Conservation (phyloP, 1,139 yeast genomes). For the Yamadazyma triangularis region DNA sequence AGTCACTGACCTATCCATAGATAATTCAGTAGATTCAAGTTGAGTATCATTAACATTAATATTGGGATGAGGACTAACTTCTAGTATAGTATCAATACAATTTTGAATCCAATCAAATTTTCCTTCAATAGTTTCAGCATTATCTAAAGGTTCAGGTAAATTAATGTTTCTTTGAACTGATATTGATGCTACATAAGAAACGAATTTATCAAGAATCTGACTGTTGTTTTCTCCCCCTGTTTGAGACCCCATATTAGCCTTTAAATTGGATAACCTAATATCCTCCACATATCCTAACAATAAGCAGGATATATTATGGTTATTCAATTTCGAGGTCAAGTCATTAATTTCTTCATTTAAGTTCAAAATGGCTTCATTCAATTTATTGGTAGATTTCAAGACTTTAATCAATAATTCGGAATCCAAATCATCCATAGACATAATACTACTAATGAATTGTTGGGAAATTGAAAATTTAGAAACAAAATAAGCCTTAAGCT, state of each 20-base stretch:
- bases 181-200: conserved; percentile 49
- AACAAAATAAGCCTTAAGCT: conserved; percentile 27
- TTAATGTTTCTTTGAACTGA: conserved; percentile 49
- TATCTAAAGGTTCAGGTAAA: conserved; percentile 33
- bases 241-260: conserved; percentile 1
- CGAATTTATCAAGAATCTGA: conserved; percentile 38
- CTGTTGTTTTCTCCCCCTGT: conserved; percentile 1
- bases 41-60: neutral
- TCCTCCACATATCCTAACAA: conserved; percentile 46
- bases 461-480: conserved; percentile 31
- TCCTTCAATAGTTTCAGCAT: conserved; percentile 23
- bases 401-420: conserved; percentile 25
- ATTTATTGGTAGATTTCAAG: conserved; percentile 28
- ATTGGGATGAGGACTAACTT: conserved; percentile 1
- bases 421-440: conserved; percentile 23
- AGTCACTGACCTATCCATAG: conserved; percentile 6
- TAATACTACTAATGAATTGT: conserved; percentile 29
- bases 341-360: conserved; percentile 29
- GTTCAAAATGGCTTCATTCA: conserved; percentile 28
- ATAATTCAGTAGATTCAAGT: neutral
- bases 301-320: conserved; percentile 43
- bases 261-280: conserved; percentile 17
- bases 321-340: conserved; percentile 24
- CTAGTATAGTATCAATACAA: conserved; percentile 43
- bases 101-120: conserved; percentile 49